phyloP scores from a whole-genome alignment of 805 yeast species.

The Hanseniaspora occidentalis region DNA sequence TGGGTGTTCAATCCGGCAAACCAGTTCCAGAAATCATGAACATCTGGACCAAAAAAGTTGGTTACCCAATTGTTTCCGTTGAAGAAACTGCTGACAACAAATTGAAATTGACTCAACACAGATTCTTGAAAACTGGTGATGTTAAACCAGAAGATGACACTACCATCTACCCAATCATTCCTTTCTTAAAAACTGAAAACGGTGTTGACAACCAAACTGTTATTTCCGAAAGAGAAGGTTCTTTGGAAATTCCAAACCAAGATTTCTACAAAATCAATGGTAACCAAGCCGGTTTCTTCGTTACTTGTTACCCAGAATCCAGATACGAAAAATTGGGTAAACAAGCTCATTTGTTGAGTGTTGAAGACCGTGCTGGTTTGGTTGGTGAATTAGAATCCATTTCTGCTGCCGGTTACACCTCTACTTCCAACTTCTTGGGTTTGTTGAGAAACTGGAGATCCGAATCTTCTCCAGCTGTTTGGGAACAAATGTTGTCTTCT shows the following conservation, averaged over 20 bases:
- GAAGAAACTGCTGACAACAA: slow-evolving; percentile 53
- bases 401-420: slow-evolving; percentile 57
- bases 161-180: slow-evolving; percentile 56
- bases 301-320: slow-evolving; percentile 56
- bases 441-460: slow-evolving; percentile 48
- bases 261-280: slow-evolving; percentile 57
- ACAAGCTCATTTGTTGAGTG: slow-evolving; percentile 44
- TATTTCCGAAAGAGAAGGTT: slow-evolving; percentile 37
- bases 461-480: slow-evolving; percentile 52
- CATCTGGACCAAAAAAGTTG: slow-evolving; percentile 69
- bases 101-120: slow-evolving; percentile 51
- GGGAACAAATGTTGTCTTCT: slow-evolving; percentile 46
- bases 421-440: slow-evolving; percentile 46
- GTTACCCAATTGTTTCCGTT: slow-evolving; percentile 63
- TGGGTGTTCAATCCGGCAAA: slow-evolving; percentile 56
- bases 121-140: slow-evolving; percentile 68
- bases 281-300: slow-evolving; percentile 62
- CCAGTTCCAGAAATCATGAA: slow-evolving; percentile 66
- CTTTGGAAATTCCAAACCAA: slow-evolving; percentile 31
- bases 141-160: slow-evolving; percentile 63
- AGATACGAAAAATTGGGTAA: slow-evolving; percentile 60
- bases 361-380: slow-evolving; percentile 67
- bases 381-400: slow-evolving; percentile 70
- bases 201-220: slow-evolving; percentile 43
- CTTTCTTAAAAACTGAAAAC: slow-evolving; percentile 40